Evolutionary conservation across 805 yeast genomes (phyloP).

Genomic region (Diddensiella santjacobensis): DNA sequence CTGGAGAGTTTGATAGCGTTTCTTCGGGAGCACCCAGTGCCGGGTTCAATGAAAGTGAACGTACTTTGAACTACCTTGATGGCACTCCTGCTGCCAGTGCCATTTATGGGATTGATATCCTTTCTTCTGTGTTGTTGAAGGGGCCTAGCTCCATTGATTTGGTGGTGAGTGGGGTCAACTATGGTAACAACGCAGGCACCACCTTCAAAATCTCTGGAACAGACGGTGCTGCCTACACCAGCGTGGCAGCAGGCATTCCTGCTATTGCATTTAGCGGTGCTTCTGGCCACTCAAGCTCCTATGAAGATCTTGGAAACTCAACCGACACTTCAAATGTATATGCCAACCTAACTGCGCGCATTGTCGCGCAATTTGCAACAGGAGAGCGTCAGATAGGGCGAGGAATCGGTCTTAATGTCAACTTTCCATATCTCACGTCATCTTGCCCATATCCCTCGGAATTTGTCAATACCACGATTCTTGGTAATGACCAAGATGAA

Average conservation of each 20-base stretch:
- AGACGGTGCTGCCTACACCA: slow-evolving; percentile 41
- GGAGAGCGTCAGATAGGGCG: neutral
- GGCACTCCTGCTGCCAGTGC: slow-evolving; percentile 45
- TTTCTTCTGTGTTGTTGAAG: slow-evolving; percentile 38
- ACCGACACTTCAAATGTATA: neutral
- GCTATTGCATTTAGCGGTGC: slow-evolving; percentile 42
- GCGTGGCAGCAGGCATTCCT: slow-evolving; percentile 40
- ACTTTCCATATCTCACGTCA: neutral
- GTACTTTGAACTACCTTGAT: slow-evolving; percentile 45
- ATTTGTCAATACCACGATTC: neutral
- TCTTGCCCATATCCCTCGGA: slow-evolving; percentile 1
- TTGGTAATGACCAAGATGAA: neutral
- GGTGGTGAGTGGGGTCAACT: slow-evolving; percentile 46
- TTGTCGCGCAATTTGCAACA: neutral
- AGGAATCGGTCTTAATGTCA: slow-evolving; percentile 2
- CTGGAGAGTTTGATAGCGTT: slow-evolving; percentile 45
- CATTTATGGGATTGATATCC: slow-evolving; percentile 42
- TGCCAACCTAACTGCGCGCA: neutral
- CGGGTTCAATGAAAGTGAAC: slow-evolving; percentile 38
- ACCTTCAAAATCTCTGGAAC: slow-evolving; percentile 41
- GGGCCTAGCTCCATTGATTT: slow-evolving; percentile 40
- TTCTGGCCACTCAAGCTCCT: neutral
- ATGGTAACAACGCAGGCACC: slow-evolving; percentile 43
- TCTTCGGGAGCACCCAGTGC: slow-evolving; percentile 48
- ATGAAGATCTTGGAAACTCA: neutral